These are phyloP conservation scores for Kregervanrija delftensis DNA, from an alignment of 805 yeast species.

Conservation along the genomic window DNA sequence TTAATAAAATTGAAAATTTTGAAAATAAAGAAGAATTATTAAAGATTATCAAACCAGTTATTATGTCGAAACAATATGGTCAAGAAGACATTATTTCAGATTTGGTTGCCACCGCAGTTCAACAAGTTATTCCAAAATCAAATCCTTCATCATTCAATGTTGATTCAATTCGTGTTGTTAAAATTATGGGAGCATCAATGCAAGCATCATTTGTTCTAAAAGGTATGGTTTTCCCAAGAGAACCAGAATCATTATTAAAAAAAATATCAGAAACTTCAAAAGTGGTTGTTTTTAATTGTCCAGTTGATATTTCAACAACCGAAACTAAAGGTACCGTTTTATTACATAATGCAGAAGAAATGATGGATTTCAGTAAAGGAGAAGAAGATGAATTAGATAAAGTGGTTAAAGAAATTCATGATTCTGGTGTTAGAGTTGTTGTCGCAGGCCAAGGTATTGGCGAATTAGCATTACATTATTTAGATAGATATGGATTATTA, in stretches of 20 bases:
- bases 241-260: constrained; percentile 90
- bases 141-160: constrained; percentile 70
- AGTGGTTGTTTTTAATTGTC: constrained; percentile 90
- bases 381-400: constrained; percentile 91
- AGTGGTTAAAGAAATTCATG: constrained; percentile 73
- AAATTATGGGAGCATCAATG: constrained; percentile 89
- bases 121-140: constrained; percentile 66
- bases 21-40: constrained; percentile 46
- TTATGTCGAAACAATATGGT: constrained; percentile 91
- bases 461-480: constrained; percentile 85
- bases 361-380: constrained; percentile 93
- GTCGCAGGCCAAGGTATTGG: constrained; percentile 95
- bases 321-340: constrained; percentile 97
- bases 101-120: constrained; percentile 79
- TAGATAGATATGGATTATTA: constrained; percentile 78
- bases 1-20: constrained; percentile 56
- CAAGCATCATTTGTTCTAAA: constrained; percentile 70
- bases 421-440: constrained; percentile 80
- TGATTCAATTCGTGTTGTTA: constrained; percentile 91
- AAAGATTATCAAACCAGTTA: constrained; percentile 78
- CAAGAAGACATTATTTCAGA: constrained; percentile 70
- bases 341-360: constrained; percentile 92
- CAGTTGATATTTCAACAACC: constrained; percentile 91
- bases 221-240: constrained; percentile 98
- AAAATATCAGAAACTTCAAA: constrained; percentile 56